Percentiles rank a stretch among this genome's conserved stretches.
Conservation (phyloP, 345 rosid species). For the Mallotus nudiflorus region DNA sequence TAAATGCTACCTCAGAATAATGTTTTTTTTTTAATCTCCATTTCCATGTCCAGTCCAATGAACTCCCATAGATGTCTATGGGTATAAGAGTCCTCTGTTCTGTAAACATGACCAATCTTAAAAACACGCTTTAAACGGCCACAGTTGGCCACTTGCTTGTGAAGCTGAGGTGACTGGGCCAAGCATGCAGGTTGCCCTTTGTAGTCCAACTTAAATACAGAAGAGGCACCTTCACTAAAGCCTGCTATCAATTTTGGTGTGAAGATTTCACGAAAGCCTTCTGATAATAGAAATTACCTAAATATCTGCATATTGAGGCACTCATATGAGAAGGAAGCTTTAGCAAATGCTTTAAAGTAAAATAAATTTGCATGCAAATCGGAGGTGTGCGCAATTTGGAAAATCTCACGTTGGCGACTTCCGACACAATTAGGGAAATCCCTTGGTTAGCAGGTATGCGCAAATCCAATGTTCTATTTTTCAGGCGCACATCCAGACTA, state of each 20-base stretch:
- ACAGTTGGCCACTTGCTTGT: constrained; percentile 87
- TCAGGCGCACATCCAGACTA: constrained; percentile 82
- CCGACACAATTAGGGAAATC: constrained; percentile 63
- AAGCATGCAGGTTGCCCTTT: constrained; percentile 87
- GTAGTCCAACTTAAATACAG: constrained; percentile 88
- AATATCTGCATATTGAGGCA: constrained; percentile 49
- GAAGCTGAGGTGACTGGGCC: constrained; percentile 96
- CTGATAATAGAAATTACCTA: constrained; percentile 53
- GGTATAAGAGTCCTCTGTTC: constrained; percentile 90
- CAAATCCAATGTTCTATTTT: constrained; percentile 66
- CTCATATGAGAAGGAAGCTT: too few species aligned
- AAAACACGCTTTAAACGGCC: constrained; percentile 77
- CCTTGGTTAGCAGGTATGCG: constrained; percentile 86
- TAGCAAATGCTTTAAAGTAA: too few species aligned
- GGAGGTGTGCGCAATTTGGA: too few species aligned
- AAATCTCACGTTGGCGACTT: constrained; percentile 46
- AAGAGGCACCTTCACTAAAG: constrained; percentile 94
- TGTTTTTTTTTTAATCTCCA: constrained; percentile 77
- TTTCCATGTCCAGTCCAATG: constrained; percentile 85
- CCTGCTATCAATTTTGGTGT: constrained; percentile 89
- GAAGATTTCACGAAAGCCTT: constrained; percentile 74
- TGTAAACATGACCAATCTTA: constrained; percentile 83
- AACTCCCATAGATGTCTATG: constrained; percentile 92
- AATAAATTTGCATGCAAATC: too few species aligned
- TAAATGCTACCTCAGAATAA: constrained; percentile 70